Conservation (phyloP, 371 early-diverging fungal genomes). For the Circinella minor region DNA sequence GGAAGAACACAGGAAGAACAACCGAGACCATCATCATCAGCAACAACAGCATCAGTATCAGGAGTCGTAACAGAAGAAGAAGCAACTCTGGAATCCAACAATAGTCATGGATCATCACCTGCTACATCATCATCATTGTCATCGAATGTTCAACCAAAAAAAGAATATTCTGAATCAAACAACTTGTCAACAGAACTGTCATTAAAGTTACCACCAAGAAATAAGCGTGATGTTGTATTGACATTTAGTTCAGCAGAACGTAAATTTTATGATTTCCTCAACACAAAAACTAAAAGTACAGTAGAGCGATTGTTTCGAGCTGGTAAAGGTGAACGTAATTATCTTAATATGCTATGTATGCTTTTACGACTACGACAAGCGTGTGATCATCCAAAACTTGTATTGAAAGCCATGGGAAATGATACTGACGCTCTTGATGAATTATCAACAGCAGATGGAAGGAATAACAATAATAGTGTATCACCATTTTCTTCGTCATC, state of each 20-base stretch:
- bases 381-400: constrained; percentile 79
- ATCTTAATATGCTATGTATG: constrained; percentile 61
- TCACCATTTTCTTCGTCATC: no score
- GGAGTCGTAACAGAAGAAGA: no score
- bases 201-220: constrained; percentile 62
- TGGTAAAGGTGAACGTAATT: constrained; percentile 54
- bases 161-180: background rate
- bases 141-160: background rate
- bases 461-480: no score
- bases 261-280: constrained; percentile 65
- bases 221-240: constrained; percentile 56
- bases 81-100: background rate
- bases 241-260: constrained; percentile 63
- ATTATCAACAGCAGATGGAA: constrained; percentile 14
- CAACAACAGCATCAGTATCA: no score
- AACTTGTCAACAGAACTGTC: constrained; percentile 37
- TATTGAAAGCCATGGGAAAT: constrained; percentile 66
- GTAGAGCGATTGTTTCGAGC: constrained; percentile 45
- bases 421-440: constrained; percentile 42
- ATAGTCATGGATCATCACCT: background rate
- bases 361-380: constrained; percentile 65
- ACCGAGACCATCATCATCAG: no score
- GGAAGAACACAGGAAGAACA: no score
- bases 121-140: constrained; percentile 8
- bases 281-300: constrained; percentile 44